Evolutionary conservation across 176 grass and related monocot genomes (phyloP), one percentile per base, ranked within the genome.

Genomic region (Oropetium thomaeum): DNA sequence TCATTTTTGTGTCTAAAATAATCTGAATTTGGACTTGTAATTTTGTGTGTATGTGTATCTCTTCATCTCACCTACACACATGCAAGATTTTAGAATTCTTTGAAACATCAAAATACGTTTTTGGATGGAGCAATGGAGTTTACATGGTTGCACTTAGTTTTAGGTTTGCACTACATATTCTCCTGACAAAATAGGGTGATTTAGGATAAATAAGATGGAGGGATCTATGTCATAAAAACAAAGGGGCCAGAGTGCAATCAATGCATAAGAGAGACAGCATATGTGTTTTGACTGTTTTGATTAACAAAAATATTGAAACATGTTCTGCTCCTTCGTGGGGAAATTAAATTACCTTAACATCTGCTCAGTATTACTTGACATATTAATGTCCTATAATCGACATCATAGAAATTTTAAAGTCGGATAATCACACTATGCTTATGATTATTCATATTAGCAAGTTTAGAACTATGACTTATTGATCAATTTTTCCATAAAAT

Each of bases 281-380:
- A n/a, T 60, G 30, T 7, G 10, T 14, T 8, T 57, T 62, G 19
- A 44, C 29, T 63, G 8, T 45, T 45, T 63, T 49, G 15, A 63
- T 63, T 33, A 63, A 34, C 29, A 63, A 76, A 76, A 35, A 62
- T 76, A 43, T 22, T 49, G 44, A 64, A 14, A 19, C 28, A 32
- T 57, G 6, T 13, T 38, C 25, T 38, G 26, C 3, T 40, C 26
- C 0, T 58, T 73, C n/a, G 1, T 71, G 15, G 47, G 30, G 34
- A 40, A 73, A 58, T 15, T 22, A 39, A 73, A 39, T 40, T 37
- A 1, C 32, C 20, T 72, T n/a, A 72, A 70, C n/a, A 17, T 3
- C 20, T 26, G 52, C 37, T 22, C 31, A 15, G 2, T 34, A 52
- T 71, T n/a, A 52, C 14, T 71, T 31, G 19, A 51, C 47, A 51